A percentile compares a stretch with the other conserved stretches of the same genome.
Evolutionary conservation across 2,329 filamentous ascomycete genomes (phyloP).

Genomic region (Amylocarpus encephaloides): DNA sequence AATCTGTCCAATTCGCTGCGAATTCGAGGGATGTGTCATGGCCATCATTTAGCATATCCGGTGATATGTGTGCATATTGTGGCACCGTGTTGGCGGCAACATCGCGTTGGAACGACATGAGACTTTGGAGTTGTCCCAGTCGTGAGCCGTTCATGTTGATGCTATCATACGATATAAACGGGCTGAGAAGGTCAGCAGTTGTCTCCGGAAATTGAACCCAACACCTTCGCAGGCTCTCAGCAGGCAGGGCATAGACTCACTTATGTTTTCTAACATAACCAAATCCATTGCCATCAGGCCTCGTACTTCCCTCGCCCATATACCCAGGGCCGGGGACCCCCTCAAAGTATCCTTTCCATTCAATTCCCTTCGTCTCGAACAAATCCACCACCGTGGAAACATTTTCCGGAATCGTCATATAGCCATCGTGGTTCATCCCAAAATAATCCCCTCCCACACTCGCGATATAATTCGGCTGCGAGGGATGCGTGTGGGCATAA

Average conservation of each 20-base stretch:
- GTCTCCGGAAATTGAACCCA: not conserved
- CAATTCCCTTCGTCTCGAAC: constrained; percentile 36
- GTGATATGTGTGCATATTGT: constrained; percentile 59
- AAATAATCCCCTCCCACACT: constrained; percentile 43
- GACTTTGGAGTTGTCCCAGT: constrained; percentile 54
- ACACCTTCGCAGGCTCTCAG: not conserved
- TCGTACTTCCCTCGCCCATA: constrained; percentile 38
- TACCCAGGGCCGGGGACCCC: constrained; percentile 41
- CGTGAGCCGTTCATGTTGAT: constrained; percentile 44
- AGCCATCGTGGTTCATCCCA: constrained; percentile 41
- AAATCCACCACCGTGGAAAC: constrained; percentile 43
- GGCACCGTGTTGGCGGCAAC: constrained; percentile 50
- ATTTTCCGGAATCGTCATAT: constrained; percentile 38
- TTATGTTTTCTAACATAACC: constrained; percentile 32
- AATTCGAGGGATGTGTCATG: constrained; percentile 51
- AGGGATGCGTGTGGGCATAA: constrained; percentile 41
- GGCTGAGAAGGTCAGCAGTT: constrained; percentile 17
- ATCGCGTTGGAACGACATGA: constrained; percentile 54
- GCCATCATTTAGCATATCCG: constrained; percentile 60
- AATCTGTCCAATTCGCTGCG: constrained; percentile 45
- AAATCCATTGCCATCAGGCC: constrained; percentile 31
- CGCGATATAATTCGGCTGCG: constrained; percentile 43
- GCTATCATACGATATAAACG: constrained; percentile 47
- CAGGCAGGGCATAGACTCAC: constrained; percentile 11
- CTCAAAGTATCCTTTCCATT: constrained; percentile 43